Evolutionary conservation across 345 rosid species (phyloP).

Genomic region (Salix exigua): DNA sequence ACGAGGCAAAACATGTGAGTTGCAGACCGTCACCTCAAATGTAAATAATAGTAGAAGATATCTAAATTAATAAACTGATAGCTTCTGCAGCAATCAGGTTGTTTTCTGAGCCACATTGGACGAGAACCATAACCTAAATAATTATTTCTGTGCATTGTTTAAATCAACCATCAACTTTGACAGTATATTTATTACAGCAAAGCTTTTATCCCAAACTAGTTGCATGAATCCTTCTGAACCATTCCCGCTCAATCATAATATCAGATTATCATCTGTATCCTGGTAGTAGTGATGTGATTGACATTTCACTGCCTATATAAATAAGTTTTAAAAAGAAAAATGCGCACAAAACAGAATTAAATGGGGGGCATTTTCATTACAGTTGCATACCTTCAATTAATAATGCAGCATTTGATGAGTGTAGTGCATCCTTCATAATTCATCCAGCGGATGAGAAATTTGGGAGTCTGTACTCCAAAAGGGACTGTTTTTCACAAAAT

Average conservation of each 20-base stretch:
- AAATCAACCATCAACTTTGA: not conserved
- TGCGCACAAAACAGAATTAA: not conserved
- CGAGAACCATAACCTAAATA: too few relatives aligned
- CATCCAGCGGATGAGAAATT: not conserved
- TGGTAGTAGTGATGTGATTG: not conserved
- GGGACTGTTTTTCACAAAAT: slow-evolving; percentile 5
- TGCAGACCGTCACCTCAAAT: not conserved
- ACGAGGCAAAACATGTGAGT: not conserved
- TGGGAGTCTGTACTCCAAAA: not conserved
- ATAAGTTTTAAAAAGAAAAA: not conserved
- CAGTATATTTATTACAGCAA: not conserved
- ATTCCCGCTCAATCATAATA: not conserved
- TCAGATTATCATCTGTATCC: not conserved
- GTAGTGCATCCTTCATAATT: not conserved
- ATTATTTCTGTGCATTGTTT: not conserved
- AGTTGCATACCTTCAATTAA: not conserved
- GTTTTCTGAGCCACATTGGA: not conserved
- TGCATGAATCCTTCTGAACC: not conserved
- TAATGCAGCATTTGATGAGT: not conserved
- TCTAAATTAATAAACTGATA: not conserved
- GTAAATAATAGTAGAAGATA: not conserved
- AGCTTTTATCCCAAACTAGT: not conserved
- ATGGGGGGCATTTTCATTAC: not conserved
- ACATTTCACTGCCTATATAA: not conserved
- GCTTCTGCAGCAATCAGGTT: not conserved